Evolutionary conservation across 2,329 filamentous ascomycete genomes (phyloP).

Genomic region (Elsinoe fawcettii): DNA sequence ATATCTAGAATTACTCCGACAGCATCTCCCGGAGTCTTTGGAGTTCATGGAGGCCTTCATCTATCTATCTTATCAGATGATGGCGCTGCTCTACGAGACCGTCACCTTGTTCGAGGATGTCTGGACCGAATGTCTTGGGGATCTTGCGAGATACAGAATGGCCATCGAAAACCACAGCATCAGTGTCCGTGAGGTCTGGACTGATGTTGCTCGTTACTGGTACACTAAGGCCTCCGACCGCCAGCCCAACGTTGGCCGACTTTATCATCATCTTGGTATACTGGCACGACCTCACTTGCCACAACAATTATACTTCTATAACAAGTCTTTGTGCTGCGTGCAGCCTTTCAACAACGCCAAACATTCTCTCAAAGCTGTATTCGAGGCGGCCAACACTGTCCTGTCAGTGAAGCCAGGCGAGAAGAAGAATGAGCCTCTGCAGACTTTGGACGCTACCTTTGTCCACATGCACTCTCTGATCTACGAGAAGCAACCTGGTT

Average conservation of each 20-base stretch:
- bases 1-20: constrained; percentile 47
- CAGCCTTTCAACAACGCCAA: constrained; percentile 60
- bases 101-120: constrained; percentile 76
- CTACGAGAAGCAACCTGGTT: background rate
- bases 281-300: constrained; percentile 61
- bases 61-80: constrained; percentile 82
- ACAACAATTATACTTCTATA: constrained; percentile 65
- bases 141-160: constrained; percentile 80
- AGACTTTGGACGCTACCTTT: background rate
- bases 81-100: constrained; percentile 78
- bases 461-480: constrained; percentile 6
- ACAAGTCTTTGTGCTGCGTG: constrained; percentile 60
- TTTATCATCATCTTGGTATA: constrained; percentile 86
- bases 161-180: constrained; percentile 75
- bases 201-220: constrained; percentile 71
- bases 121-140: constrained; percentile 89
- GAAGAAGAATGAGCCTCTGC: background rate
- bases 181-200: constrained; percentile 71
- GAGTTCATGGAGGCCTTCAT: constrained; percentile 92
- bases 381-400: background rate
- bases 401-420: background rate
- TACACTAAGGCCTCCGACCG: constrained; percentile 75
- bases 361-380: constrained; percentile 62
- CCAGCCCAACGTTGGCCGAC: constrained; percentile 63
- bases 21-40: constrained; percentile 64